Percentiles rank a stretch among this genome's conserved stretches.
Conservation (phyloP, 352 stramenopile species). For the Phytophthora pini region DNA sequence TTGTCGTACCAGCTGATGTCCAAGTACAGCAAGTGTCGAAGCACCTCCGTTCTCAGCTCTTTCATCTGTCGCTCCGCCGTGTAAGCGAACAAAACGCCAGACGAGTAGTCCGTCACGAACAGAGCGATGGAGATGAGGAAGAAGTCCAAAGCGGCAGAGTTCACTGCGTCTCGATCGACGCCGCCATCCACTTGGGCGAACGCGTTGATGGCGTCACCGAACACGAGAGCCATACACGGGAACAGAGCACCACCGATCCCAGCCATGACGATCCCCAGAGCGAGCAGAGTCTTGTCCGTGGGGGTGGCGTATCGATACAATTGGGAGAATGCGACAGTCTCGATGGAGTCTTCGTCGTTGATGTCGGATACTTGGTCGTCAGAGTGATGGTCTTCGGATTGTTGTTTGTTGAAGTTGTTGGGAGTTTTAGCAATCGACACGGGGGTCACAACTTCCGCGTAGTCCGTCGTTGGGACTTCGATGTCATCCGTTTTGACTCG, state of each 20-base stretch:
- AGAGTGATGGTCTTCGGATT: neutral
- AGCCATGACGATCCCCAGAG: constrained; percentile 34
- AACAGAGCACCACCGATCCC: constrained; percentile 24
- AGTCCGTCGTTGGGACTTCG: constrained; percentile 22
- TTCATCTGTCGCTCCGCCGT: constrained; percentile 52
- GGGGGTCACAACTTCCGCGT: neutral
- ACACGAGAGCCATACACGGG: constrained; percentile 23
- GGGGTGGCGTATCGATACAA: constrained; percentile 47
- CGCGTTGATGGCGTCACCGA: constrained; percentile 43
- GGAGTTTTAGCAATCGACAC: constrained; percentile 1
- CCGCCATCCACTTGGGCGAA: constrained; percentile 29
- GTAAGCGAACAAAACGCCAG: constrained; percentile 42
- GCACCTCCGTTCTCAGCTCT: constrained; percentile 30
- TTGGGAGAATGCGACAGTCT: constrained; percentile 32
- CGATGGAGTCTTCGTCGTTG: neutral
- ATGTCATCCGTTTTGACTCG: neutral
- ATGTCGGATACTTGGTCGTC: constrained; percentile 1
- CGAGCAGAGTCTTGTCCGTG: constrained; percentile 40
- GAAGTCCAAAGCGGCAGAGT: constrained; percentile 35
- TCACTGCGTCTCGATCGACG: constrained; percentile 30
- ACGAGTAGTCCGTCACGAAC: constrained; percentile 44
- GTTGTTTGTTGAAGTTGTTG: neutral
- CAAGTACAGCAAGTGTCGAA: constrained; percentile 50
- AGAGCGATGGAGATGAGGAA: constrained; percentile 40
- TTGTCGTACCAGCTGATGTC: constrained; percentile 58